Evolutionary conservation across 2,329 filamentous ascomycete genomes (phyloP), one percentile per base, ranked within the genome.

Genomic region (Phyllosticta paracitricarpa): DNA sequence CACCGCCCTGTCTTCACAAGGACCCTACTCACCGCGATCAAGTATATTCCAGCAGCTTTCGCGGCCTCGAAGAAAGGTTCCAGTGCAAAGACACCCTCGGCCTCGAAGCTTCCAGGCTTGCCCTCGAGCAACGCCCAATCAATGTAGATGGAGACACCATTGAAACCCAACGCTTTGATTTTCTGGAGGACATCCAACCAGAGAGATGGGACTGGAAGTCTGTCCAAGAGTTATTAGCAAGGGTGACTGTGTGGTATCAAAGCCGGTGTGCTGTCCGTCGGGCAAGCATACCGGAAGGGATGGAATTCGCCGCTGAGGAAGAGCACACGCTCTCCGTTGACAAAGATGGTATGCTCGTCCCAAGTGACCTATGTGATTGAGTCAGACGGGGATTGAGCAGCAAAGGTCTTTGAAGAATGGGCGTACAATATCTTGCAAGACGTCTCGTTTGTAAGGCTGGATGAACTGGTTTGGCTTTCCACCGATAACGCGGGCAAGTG

Each of bases 141-240:
- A 6, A 86, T 79, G 68, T 93, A 93, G 71, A 92, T 91, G 0
- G 88, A 91, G 1, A 92, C 87, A 54, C 84, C 82, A 67, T 89
- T 93, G 75, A 91, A 92, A 0, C 90, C 90, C 1, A 91, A 75
- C 0, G 89, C 86, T 72, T 88, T 91, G 72, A 93, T 84, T 74
- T 95, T 95, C 68, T 94, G 86, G 66, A 95, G 87, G 1, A 93
- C 70, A 65, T 93, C 89, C 8, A 89, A 77, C 77, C 86, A 86
- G 4, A 88, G 76, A 56, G 78, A 76, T 2, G 83, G 79, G 1
- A 87, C 84, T 1, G 85, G 84, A 0, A 87, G 73, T 66, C 82
- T 81, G 58, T 6, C 54, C 1, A 14, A 6, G 14, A 28, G 51
- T 68, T 19, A 68, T 69, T 19, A 68, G 63, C 54, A 30, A 56